Evolutionary conservation across 768 basidiomycete genomes (phyloP).

Genomic region (Royoungia palumana): DNA sequence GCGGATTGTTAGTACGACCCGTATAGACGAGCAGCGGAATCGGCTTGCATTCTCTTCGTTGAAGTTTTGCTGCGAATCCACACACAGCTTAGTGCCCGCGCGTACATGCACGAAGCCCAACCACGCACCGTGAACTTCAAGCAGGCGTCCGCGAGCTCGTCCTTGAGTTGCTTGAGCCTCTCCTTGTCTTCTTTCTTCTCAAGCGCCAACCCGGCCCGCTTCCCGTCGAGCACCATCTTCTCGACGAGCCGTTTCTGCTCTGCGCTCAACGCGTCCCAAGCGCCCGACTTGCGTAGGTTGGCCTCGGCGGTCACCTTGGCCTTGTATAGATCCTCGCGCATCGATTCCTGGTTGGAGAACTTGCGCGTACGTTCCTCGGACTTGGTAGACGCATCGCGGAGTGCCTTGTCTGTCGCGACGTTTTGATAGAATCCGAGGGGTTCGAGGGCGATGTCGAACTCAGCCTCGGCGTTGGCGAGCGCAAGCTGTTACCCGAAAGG

Average conservation of each 20-base stretch:
- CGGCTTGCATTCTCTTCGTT: conserved; percentile 73
- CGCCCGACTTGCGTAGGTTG: conserved; percentile 59
- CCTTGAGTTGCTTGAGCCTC: conserved; percentile 60
- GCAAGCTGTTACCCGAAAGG: conserved; percentile 39
- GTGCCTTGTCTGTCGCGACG: conserved; percentile 64
- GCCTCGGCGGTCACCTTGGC: conserved; percentile 66
- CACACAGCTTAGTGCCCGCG: too few species aligned
- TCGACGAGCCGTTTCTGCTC: conserved; percentile 78
- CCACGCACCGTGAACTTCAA: conserved; percentile 67
- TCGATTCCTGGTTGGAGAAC: conserved; percentile 68
- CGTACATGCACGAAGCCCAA: neutral
- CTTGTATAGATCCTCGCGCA: conserved; percentile 76
- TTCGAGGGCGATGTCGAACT: conserved; percentile 48
- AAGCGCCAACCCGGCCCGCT: conserved; percentile 72
- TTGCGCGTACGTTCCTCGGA: conserved; percentile 66
- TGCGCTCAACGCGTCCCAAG: conserved; percentile 56
- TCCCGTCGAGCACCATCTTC: conserved; percentile 74
- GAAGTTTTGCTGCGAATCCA: conserved; percentile 64
- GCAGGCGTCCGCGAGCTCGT: conserved; percentile 69
- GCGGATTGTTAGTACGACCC: neutral
- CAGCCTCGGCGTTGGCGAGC: conserved; percentile 60
- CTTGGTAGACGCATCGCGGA: conserved; percentile 75
- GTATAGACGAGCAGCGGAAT: neutral
- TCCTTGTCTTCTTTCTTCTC: conserved; percentile 56
- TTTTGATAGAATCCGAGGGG: conserved; percentile 77